Conservation (phyloP, 768 basidiomycete species). For the Postia placenta region DNA sequence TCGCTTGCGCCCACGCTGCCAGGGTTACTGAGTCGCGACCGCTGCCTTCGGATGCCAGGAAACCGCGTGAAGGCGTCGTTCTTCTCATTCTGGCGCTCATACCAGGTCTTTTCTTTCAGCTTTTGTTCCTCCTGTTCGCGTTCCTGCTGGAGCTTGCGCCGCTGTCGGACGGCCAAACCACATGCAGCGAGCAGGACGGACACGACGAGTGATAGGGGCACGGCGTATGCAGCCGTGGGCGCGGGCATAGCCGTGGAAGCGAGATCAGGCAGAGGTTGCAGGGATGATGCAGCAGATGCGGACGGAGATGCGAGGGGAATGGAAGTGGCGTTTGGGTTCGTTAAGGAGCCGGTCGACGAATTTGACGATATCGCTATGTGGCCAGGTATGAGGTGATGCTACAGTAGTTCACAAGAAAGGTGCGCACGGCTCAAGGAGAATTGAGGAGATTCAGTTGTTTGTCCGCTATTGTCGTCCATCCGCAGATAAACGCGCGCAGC, state of each 20-base stretch:
- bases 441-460: conserved; percentile 20
- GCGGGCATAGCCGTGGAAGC: conserved; percentile 17
- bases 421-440: conserved; percentile 26
- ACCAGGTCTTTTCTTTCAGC: neutral
- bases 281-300: neutral
- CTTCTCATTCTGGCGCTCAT: no score
- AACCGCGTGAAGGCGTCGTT: neutral
- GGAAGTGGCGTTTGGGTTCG: neutral
- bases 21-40: no score
- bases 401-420: neutral
- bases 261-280: conserved; percentile 12
- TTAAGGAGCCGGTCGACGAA: neutral
- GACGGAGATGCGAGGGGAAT: neutral
- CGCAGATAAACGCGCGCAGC: conserved; percentile 20
- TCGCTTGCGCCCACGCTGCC: no score
- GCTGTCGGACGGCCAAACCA: conserved; percentile 21
- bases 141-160: conserved; percentile 20
- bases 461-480: conserved; percentile 25
- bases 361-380: neutral
- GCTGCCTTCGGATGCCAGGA: neutral
- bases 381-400: neutral
- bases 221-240: conserved; percentile 27
- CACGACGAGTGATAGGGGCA: conserved; percentile 28
- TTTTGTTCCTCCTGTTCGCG: conserved; percentile 11
- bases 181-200: conserved; percentile 23